These are phyloP conservation scores for Amaranthus cruentus DNA, from an alignment of 148 eudicot genomes.

Conservation along the genomic window DNA sequence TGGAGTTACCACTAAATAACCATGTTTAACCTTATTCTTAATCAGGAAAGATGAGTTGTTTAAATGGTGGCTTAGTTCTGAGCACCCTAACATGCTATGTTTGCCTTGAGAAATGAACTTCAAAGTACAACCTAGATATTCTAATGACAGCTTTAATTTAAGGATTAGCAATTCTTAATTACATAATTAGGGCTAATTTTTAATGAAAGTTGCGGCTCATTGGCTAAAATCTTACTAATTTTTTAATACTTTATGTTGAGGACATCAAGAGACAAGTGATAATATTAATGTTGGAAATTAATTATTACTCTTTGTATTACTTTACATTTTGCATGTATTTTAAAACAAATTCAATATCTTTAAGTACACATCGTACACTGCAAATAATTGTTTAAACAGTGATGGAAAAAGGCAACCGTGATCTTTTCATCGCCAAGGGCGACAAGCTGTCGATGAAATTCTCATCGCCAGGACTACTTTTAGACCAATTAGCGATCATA, in stretches of 20 bases:
- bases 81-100: constrained; percentile 41
- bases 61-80: constrained; percentile 22
- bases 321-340: too few species aligned
- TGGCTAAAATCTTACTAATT: constrained; percentile 10
- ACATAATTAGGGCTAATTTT: background rate
- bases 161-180: background rate
- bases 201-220: constrained; percentile 9
- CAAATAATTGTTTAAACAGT: too few species aligned
- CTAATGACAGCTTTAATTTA: constrained; percentile 23
- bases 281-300: too few species aligned
- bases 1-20: constrained; percentile 20
- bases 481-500: too few species aligned
- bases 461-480: too few species aligned
- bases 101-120: constrained; percentile 31
- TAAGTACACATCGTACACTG: too few species aligned
- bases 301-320: too few species aligned
- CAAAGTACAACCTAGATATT: constrained; percentile 29
- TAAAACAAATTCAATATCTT: too few species aligned
- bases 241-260: background rate
- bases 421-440: too few species aligned
- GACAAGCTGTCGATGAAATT: too few species aligned
- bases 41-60: constrained; percentile 22
- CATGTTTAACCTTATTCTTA: constrained; percentile 28
- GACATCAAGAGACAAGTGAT: background rate
- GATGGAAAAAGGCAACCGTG: too few species aligned